Evolutionary conservation across 78 protist species (phyloP).

Genomic region (Guillardia theta): DNA sequence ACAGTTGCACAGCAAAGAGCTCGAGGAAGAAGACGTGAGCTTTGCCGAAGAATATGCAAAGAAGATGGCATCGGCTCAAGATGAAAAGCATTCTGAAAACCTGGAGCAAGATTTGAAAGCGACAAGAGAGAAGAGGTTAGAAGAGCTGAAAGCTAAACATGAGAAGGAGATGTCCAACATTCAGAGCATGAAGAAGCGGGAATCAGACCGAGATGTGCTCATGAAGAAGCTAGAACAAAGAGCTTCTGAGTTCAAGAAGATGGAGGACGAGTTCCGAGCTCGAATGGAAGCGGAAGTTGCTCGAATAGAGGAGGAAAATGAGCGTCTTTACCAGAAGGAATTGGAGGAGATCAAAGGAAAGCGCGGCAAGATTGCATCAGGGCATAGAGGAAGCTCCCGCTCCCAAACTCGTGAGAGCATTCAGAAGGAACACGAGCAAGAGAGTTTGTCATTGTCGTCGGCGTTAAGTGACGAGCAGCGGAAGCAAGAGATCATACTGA

Average conservation of each 20-base stretch:
- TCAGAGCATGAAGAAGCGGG: background rate
- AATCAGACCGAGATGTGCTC: too few relatives aligned
- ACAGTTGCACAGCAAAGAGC: too few relatives aligned
- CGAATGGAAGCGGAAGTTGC: background rate
- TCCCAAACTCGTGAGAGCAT: background rate
- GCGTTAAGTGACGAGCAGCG: background rate
- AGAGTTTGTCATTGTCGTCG: background rate
- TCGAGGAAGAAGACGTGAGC: too few relatives aligned
- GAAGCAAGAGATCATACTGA: background rate
- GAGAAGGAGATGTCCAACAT: background rate
- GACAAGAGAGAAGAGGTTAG: too few relatives aligned
- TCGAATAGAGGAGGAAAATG: background rate
- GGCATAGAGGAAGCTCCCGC: background rate
- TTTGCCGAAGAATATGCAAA: too few relatives aligned
- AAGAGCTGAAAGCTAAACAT: background rate
- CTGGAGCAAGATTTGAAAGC: too few relatives aligned
- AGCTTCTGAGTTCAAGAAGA: too few relatives aligned
- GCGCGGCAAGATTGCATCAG: background rate
- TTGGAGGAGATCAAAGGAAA: background rate
- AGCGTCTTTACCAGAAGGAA: background rate
- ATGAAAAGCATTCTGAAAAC: too few relatives aligned
- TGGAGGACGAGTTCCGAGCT: too few relatives aligned
- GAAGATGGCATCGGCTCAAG: too few relatives aligned
- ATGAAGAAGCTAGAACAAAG: too few relatives aligned
- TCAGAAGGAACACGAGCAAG: background rate